Percentiles rank a stretch among this genome's conserved stretches.
phyloP scores from a whole-genome alignment of 2,329 filamentous ascomycete species.

The Xylaria arbuscula region DNA sequence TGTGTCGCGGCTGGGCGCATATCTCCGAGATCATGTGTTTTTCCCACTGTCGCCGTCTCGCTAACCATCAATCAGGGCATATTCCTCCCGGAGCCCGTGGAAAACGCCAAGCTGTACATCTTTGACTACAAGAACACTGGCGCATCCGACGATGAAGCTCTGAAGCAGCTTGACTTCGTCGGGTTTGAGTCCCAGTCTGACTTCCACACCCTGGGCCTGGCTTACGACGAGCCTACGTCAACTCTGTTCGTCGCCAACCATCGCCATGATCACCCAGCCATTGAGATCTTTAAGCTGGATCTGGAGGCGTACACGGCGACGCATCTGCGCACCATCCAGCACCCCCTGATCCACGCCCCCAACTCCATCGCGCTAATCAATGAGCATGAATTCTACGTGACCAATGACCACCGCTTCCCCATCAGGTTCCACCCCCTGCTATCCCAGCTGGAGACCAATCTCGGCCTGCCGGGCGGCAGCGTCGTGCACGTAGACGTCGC shows the following conservation, averaged over 20 bases:
- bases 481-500: constrained; percentile 53
- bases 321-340: constrained; percentile 52
- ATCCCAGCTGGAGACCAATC: constrained; percentile 51
- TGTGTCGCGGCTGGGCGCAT: constrained; percentile 27
- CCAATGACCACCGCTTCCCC: constrained; percentile 55
- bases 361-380: constrained; percentile 54
- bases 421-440: constrained; percentile 44
- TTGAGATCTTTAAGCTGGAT: constrained; percentile 56
- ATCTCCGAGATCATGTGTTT: constrained; percentile 9
- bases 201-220: constrained; percentile 56
- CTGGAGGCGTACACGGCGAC: constrained; percentile 49
- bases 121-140: constrained; percentile 52
- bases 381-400: constrained; percentile 54
- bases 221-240: constrained; percentile 51
- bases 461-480: constrained; percentile 49
- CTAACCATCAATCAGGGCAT: constrained; percentile 43
- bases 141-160: constrained; percentile 39
- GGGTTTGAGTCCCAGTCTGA: constrained; percentile 45
- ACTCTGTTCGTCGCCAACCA: constrained; percentile 55
- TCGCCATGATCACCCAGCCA: constrained; percentile 49
- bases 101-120: constrained; percentile 51
- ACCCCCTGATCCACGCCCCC: constrained; percentile 54
- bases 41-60: neutral
- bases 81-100: constrained; percentile 45
- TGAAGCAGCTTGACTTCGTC: constrained; percentile 44